Conservation (phyloP, 2,329 filamentous ascomycete species). For the Calonectria crousiana region DNA sequence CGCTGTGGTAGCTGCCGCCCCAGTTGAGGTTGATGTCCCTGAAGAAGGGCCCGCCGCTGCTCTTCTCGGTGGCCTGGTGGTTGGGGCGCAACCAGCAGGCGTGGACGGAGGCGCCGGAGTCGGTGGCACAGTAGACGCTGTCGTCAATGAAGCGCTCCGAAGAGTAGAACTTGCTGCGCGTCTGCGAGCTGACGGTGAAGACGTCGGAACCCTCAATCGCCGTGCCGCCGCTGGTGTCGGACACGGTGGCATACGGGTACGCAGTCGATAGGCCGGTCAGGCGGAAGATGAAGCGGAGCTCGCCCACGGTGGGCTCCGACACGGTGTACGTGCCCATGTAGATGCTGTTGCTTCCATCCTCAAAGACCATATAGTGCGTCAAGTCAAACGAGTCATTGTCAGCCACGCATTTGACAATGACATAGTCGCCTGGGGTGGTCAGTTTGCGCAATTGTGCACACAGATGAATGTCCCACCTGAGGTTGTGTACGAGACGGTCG, state of each 20-base stretch:
- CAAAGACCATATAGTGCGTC: constrained; percentile 17
- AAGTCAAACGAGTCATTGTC: constrained; percentile 1
- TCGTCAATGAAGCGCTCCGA: constrained; percentile 13
- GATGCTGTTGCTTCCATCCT: constrained; percentile 7
- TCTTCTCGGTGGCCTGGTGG: constrained; percentile 6
- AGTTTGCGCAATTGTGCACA: background rate
- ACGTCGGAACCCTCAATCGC: constrained; percentile 12
- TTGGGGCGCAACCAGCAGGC: constrained; percentile 15
- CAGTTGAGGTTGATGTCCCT: constrained; percentile 14
- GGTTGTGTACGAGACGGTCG: constrained; percentile 6
- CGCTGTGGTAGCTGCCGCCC: constrained; percentile 8
- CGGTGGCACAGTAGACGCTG: constrained; percentile 7
- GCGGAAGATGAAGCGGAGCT: constrained; percentile 17
- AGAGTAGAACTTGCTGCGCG: constrained; percentile 17
- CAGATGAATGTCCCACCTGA: background rate
- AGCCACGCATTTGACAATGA: constrained; percentile 12
- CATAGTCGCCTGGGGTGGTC: background rate
- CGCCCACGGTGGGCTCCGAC: constrained; percentile 8
- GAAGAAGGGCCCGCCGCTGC: constrained; percentile 11
- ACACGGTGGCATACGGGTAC: constrained; percentile 7
- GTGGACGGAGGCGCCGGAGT: constrained; percentile 6
- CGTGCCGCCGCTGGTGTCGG: constrained; percentile 12
- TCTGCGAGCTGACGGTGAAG: constrained; percentile 6
- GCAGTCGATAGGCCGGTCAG: background rate
- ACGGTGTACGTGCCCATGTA: constrained; percentile 15